phyloP scores from a whole-genome alignment of 202 grass and related monocot genomes.

The Panicum virgatum region DNA sequence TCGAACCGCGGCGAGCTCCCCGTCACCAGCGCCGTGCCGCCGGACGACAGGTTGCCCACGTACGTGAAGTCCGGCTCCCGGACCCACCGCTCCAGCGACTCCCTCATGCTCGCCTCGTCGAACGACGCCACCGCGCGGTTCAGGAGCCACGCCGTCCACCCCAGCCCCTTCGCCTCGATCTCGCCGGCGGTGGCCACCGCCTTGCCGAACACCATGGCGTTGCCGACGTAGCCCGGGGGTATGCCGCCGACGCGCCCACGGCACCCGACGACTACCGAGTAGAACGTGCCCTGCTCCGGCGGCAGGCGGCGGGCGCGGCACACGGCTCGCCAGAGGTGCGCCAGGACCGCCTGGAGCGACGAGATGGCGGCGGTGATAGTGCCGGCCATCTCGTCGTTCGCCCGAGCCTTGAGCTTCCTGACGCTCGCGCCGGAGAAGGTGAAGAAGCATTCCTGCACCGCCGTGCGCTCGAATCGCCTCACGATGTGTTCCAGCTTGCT shows the following conservation, averaged over 20 bases:
- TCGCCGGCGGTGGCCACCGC: conserved; percentile 28
- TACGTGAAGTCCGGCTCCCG: conserved; percentile 5
- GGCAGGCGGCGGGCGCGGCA: conserved; percentile 21
- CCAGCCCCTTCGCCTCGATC: conserved; percentile 19
- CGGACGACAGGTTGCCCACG: background rate
- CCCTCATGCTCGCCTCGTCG: conserved; percentile 6
- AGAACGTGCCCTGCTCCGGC: background rate
- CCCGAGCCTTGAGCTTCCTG: conserved; percentile 18
- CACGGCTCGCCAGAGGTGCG: conserved; percentile 29
- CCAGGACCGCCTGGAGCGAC: background rate
- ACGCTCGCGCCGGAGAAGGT: conserved; percentile 36
- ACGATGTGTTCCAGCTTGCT: background rate
- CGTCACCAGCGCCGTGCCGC: conserved; percentile 1
- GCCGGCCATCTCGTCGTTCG: conserved; percentile 8
- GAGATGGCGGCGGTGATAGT: background rate
- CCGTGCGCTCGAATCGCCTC: background rate
- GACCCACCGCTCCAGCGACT: background rate
- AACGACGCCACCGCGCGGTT: conserved; percentile 37
- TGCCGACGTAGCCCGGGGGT: conserved; percentile 34
- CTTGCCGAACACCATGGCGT: background rate
- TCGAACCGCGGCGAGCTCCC: conserved; percentile 47
- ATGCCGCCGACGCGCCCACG: background rate
- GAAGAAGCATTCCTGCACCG: conserved; percentile 43
- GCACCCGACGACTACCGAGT: background rate
- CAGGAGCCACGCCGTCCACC: conserved; percentile 27